A percentile compares a stretch with the other conserved stretches of the same genome.
Evolutionary conservation across 345 rosid species (phyloP).

Genomic region (Psidium guajava): DNA sequence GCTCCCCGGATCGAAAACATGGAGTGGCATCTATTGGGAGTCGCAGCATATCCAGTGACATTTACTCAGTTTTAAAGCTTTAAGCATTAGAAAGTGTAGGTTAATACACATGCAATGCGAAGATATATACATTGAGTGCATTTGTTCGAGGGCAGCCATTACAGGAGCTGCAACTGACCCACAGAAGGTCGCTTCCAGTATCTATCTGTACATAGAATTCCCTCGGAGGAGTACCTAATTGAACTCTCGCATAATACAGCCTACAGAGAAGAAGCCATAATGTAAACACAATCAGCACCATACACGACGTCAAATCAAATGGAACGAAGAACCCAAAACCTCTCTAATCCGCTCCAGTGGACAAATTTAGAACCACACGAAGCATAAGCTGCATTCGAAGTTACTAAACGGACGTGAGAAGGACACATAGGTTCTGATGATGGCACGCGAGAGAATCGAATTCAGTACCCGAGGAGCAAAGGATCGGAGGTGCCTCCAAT

Average conservation of each 20-base stretch:
- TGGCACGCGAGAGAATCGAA: background rate
- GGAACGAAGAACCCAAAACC: background rate
- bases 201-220: constrained; percentile 94
- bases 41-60: constrained; percentile 5
- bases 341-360: background rate
- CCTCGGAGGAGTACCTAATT: constrained; percentile 82
- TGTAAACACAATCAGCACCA: background rate
- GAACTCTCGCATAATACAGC: constrained; percentile 69
- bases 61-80: background rate
- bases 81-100: background rate
- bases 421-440: background rate
- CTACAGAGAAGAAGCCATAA: constrained; percentile 15
- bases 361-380: background rate
- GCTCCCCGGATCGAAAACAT: constrained; percentile 71
- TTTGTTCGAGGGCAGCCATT: constrained; percentile 84
- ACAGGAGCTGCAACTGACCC: constrained; percentile 84
- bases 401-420: background rate
- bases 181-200: constrained; percentile 95
- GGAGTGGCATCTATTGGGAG: constrained; percentile 56
- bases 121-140: constrained; percentile 63
- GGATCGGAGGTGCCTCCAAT: constrained; percentile 90
- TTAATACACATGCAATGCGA: background rate
- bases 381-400: background rate
- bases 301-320: background rate
- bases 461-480: constrained; percentile 69